phyloP scores from a whole-genome alignment of 306 rosid genomes.

The Adenanthera pavonina region DNA sequence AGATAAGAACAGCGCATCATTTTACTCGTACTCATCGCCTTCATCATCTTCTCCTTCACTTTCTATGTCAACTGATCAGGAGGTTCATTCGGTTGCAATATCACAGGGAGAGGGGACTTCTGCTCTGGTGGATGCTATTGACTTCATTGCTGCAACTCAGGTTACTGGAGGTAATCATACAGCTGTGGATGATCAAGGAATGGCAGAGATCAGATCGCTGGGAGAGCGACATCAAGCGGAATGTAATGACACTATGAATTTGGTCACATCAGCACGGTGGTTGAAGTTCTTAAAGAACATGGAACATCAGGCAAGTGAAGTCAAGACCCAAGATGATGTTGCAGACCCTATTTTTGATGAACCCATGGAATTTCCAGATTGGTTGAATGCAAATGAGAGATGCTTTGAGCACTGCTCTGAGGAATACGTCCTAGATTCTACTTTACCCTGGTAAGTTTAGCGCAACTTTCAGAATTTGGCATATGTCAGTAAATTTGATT shows the following conservation, averaged over 20 bases:
- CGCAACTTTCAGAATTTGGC: constrained; percentile 14
- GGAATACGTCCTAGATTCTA: constrained; percentile 58
- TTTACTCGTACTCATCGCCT: constrained; percentile 49
- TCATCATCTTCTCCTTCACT: constrained; percentile 56
- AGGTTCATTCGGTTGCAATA: constrained; percentile 43
- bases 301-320: constrained; percentile 55
- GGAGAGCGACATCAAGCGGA: constrained; percentile 87
- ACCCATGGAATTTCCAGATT: constrained; percentile 74
- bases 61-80: constrained; percentile 50
- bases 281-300: constrained; percentile 67
- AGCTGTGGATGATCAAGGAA: constrained; percentile 79
- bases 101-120: constrained; percentile 51
- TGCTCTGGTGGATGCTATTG: constrained; percentile 41
- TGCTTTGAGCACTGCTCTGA: constrained; percentile 58
- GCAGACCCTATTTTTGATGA: constrained; percentile 53
- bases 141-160: constrained; percentile 43
- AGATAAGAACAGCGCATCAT: constrained; percentile 44
- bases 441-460: constrained; percentile 77
- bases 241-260: constrained; percentile 79
- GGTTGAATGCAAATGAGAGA: constrained; percentile 74
- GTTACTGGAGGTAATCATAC: constrained; percentile 53
- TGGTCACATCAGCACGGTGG: constrained; percentile 91
- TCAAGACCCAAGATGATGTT: constrained; percentile 46
- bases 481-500: neutral
- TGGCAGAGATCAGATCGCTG: constrained; percentile 79